A percentile compares a stretch with the other conserved stretches of the same genome.
Conservation (phyloP, 2,329 filamentous ascomycete species). For the Fusarium ramigenum region DNA sequence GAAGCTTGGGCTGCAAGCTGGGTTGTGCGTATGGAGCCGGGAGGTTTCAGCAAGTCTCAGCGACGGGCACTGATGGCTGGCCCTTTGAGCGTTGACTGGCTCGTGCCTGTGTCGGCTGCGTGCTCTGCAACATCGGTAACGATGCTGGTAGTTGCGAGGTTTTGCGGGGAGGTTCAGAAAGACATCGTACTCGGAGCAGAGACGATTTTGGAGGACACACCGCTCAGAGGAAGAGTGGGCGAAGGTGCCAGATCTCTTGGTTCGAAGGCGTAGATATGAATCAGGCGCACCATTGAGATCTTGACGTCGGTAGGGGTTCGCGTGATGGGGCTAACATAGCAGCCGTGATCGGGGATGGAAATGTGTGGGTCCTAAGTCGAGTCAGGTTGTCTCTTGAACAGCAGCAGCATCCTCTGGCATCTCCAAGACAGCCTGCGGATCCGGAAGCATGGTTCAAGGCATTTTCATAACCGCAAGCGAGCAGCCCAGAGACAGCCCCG, state of each 20-base stretch:
- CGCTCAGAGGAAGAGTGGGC: background rate
- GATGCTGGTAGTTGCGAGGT: background rate
- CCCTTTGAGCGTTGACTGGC: rapidly evolving
- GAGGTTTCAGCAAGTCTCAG: rapidly evolving
- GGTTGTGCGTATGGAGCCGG: rapidly evolving
- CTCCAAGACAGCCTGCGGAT: rapidly evolving
- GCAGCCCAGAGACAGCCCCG: too few species aligned
- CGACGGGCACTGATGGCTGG: rapidly evolving
- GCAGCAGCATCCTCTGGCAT: background rate
- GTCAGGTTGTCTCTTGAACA: background rate
- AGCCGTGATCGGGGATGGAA: background rate
- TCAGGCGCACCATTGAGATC: rapidly evolving
- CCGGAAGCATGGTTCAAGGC: rapidly evolving
- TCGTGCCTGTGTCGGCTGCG: rapidly evolving
- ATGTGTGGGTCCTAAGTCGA: rapidly evolving
- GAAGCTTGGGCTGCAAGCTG: background rate
- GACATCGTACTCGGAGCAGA: background rate
- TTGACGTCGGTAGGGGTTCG: rapidly evolving
- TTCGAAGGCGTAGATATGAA: background rate
- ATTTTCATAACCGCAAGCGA: background rate
- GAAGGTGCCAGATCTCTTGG: rapidly evolving
- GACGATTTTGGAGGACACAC: rapidly evolving
- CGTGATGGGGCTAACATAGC: rapidly evolving
- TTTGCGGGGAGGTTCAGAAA: background rate
- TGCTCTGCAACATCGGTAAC: rapidly evolving